Base-by-base conservation (phyloP, 768 basidiomycete genomes). In the Psilocybe tampanensis region DNA sequence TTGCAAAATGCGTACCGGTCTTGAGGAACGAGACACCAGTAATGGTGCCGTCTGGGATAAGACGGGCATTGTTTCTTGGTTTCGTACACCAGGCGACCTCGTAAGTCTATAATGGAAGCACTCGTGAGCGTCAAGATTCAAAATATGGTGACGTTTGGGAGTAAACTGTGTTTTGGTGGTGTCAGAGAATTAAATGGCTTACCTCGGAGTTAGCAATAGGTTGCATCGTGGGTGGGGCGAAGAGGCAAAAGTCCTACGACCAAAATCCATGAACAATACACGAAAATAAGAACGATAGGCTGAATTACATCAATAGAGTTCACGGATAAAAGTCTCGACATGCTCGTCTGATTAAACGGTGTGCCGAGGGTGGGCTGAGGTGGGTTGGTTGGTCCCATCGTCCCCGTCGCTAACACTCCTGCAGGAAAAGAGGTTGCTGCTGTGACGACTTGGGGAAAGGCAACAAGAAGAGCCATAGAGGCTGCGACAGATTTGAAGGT, bases 31-130 rank as follows among this genome's bases (percentile, higher is more conserved):
- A 71, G 26, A 76, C 73, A 24, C 76, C 77, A 12, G 70, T 73
- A 43, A 80, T 59, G 0, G 72, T 74, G 22, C 76, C 76, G 55
- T 80, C 77, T 0, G 79, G 79, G 57, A 80, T 78, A 13, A 79
- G 64, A 24, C 79, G 72, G 3, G 77, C 78, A 36, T 77, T 74
- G 62, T 80, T 80, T 44, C 78, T 71, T 8, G 69, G 72, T 57
- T 76, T 60, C 2, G 75, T 76, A 54, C 79, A 80, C 78, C 77
- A 80, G 4, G 79, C 79, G 12, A 80, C 76, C 57, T 78, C 77
- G 54, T 69, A 64, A 0, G 73, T 75, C 74, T 80, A 56, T 51
- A 44, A 47, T 8, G 19, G 23, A 41, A 12, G 29, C 4, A 29
- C 9, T 13, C 0, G 32, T 11, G 17, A 29, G 2, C 0, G n/a